Base-by-base conservation (phyloP, 768 basidiomycete species). In the Boletus huronensis region DNA sequence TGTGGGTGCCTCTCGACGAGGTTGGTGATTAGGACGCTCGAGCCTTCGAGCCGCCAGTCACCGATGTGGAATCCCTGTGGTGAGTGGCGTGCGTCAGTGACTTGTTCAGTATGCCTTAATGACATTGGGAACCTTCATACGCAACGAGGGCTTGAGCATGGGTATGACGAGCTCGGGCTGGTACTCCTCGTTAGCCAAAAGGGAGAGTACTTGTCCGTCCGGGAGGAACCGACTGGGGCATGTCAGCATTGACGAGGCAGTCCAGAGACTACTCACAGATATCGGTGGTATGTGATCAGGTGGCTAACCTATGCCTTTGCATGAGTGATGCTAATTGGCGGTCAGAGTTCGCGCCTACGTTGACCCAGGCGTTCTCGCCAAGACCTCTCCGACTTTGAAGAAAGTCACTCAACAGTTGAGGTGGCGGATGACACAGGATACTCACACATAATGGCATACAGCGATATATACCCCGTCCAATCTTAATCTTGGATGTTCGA, bases 391-490 rank as follows among this genome's bases (percentile, higher is more conserved):
- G 56, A 55, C 58, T 57, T 53, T 38, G 46, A 31, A 54, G 46
- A 47, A 41, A 46, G 35, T 50, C 39, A 25, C n/a, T 53, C 40
- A 29, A 38, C 2, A 31, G 50, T 57, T 44, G 42, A 31, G 39
- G 51, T 35, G 46, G 40, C 48, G 9, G 32, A 44, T 19, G 42
- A 36, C 43, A 51, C n/a, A n/a, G 28, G 48, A 70, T 21, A 53
- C 83, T 57, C 68, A 90, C 89, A 87, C 75, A 61, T 91, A 96
- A 69, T 93, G 93, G 64, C 93, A 95, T 19, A 90, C 88, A 21
- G 91, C 86, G 48, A 97, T 94, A 67, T 96, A 96, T 10, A 93
- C 85, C 2, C 94, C 94, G 56, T 96, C 94, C 58, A 87, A 67
- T 36, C 94, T 83, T 45, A 96, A 69, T 44, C 94, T 81, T 14